Conservation (phyloP, 352 stramenopile species). For the Globisporangium viniferum region DNA sequence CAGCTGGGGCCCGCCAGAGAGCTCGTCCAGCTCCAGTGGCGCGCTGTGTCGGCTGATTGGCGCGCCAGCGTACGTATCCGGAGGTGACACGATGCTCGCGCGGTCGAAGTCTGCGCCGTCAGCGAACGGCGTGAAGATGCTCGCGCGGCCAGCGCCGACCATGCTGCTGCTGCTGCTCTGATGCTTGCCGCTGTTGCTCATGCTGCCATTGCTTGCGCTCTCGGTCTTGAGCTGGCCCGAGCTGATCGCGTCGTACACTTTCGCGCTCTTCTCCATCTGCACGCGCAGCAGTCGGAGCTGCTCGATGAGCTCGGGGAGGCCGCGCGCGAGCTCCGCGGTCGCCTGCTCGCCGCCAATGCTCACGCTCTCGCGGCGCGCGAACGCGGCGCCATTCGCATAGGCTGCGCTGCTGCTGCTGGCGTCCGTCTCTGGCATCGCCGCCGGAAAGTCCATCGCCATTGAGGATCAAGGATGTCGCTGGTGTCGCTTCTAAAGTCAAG, state of each 20-base stretch:
- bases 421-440: background rate
- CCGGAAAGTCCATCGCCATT: slow-evolving; percentile 6
- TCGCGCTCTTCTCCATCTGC: slow-evolving; percentile 70
- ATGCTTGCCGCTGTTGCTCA: slow-evolving; percentile 2
- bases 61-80: slow-evolving; percentile 1
- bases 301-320: slow-evolving; percentile 57
- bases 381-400: background rate
- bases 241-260: slow-evolving; percentile 66
- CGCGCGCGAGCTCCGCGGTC: slow-evolving; percentile 48
- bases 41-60: slow-evolving; percentile 16
- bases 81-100: slow-evolving; percentile 8
- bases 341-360: slow-evolving; percentile 20
- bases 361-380: slow-evolving; percentile 26
- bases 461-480: background rate
- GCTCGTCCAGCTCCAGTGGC: slow-evolving; percentile 12
- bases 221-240: slow-evolving; percentile 16
- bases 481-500: background rate
- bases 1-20: slow-evolving; percentile 13
- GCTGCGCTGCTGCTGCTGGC: background rate
- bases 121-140: slow-evolving; percentile 40
- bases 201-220: slow-evolving; percentile 11
- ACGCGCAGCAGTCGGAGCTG: slow-evolving; percentile 57
- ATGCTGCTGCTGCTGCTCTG: slow-evolving; percentile 1
- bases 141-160: slow-evolving; percentile 13
- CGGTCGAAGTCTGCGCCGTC: slow-evolving; percentile 10